Evolutionary conservation across 2,329 filamentous ascomycete genomes (phyloP), one percentile per base, ranked within the genome.

Genomic region (Onygenales sp.): DNA sequence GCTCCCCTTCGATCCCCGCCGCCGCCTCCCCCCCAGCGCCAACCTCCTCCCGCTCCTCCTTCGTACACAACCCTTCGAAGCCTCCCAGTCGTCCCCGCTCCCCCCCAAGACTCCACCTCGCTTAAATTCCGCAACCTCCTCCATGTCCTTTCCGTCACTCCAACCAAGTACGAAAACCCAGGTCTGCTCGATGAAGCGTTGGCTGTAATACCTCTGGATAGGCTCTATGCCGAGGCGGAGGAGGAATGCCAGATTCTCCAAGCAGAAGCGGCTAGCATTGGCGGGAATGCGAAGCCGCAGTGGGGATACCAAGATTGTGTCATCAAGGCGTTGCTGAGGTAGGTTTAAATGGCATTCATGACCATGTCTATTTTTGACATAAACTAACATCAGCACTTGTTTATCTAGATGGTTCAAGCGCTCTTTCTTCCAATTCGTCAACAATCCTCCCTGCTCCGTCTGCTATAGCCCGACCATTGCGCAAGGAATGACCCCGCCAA

Each of bases 261-360:
- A 65, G 93, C 89, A 36, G 85, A 95, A 69, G 92, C 92, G 35
- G 87, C 87, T 66, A 95, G 89, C 60, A 84, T 95, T 74, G 88
- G 87, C 17, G 83, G 87, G 54, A 87, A 85, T 53, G 80, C 83
- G 60, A 86, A 87, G 68, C 82, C 91, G 1, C 86, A 90, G 75
- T 97, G 92, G 92, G 92, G 91, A 54, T 96, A 97, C 67, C 92
- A 97, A 71, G 93, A 98, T 72, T 98, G 92, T 69, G 89, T 96
- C 53, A 86, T 97, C 65, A 82, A 88, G 60, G 89, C 92, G 56
- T 77, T 97, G 59, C 76, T 97, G 64, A 85, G 84, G 87, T 90
- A 76, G 62, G 83, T 73, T 55, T 33, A 27, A 27, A 27, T 27
- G 21, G 21, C 21, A 27, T 27, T 27, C 21, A 5, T 27, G 63